phyloP scores from a whole-genome alignment of 2,329 filamentous ascomycete genomes.

The Monosporascus ibericus region DNA sequence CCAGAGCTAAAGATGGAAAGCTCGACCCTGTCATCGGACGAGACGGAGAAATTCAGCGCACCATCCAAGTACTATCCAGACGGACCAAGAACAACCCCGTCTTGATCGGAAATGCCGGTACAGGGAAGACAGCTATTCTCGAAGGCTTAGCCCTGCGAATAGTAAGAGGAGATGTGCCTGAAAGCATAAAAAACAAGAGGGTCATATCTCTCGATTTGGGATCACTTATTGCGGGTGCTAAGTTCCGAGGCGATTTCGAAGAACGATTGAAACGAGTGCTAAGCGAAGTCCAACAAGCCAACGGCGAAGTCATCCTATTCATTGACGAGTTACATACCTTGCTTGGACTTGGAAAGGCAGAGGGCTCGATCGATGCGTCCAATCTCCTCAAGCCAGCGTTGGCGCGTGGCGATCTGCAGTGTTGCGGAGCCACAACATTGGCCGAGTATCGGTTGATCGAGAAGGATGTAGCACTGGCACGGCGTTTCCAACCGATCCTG shows the following conservation, averaged over 20 bases:
- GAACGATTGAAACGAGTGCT: constrained; percentile 87
- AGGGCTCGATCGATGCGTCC: constrained; percentile 93
- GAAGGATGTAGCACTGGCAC: constrained; percentile 88
- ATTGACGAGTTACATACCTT: constrained; percentile 92
- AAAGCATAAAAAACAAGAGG: constrained; percentile 90
- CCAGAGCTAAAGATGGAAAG: constrained; percentile 77
- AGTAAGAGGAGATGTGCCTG: constrained; percentile 85
- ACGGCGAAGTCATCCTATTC: constrained; percentile 89
- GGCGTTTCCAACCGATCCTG: constrained; percentile 88
- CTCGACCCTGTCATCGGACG: constrained; percentile 93
- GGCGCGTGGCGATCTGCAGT: constrained; percentile 89
- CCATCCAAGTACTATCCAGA: constrained; percentile 87
- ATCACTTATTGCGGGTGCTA: constrained; percentile 89
- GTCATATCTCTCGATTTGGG: constrained; percentile 86
- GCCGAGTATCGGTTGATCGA: constrained; percentile 91
- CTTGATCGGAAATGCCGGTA: constrained; percentile 84
- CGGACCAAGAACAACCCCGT: constrained; percentile 96
- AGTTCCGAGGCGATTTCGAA: constrained; percentile 94
- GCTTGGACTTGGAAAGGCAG: constrained; percentile 86
- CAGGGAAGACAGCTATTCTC: constrained; percentile 88
- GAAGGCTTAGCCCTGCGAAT: constrained; percentile 89
- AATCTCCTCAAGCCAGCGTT: constrained; percentile 91
- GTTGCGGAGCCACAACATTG: constrained; percentile 89
- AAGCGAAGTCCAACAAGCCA: constrained; percentile 82
- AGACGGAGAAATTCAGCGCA: constrained; percentile 85